Evolutionary conservation across 2,329 filamentous ascomycete species (phyloP), one percentile per base, ranked within the genome.

Genomic region (Sporothrix brunneoviolacea): DNA sequence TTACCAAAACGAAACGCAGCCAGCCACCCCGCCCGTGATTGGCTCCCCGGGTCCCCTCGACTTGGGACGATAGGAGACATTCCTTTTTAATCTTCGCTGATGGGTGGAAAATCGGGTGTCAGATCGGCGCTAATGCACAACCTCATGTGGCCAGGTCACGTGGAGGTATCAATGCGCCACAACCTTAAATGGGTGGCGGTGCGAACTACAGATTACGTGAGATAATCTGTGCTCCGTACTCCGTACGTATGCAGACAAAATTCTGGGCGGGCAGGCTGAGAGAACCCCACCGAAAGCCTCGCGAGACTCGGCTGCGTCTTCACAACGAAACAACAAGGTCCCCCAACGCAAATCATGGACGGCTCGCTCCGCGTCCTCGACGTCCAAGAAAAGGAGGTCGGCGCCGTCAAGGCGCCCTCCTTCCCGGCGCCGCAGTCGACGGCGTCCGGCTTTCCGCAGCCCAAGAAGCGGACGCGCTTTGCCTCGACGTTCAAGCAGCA

Each of bases 401-500:
- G 72, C 13, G 67, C 73, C 21, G 73, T 80, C 19, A 83, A 80
- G 55, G 75, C 86, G 4, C 83, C 85, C 8, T 73, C 74, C 35
- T 79, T 82, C 9, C 83, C 84, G 13, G 75, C 76, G 41, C 70
- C 79, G 36, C 79, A 79, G 46, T 68, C 71, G 9, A 70, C 73
- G 18, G 67, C 73, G 4, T 82, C 79, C 12, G 93, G 93, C 1
- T 97, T 97, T 59, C 93, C 93, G n/a, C 81, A 83, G 52, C 91
- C 90, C 65, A 93, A 86, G 66, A 89, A 87, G 64, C 82, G 91
- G 57, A 76, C 74, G 50, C 77, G 79, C 51, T 68, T 79, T 24
- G 50, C 48, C 8, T 95, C 90, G 2, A 79, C 85, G 2, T 95
- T 95, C 71, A 95, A 89, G 64, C 83, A 88, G 61, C 79, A 82